These are phyloP conservation scores for Mucor piriformis DNA, from an alignment of 371 early-diverging fungal species.

Conservation along the genomic window DNA sequence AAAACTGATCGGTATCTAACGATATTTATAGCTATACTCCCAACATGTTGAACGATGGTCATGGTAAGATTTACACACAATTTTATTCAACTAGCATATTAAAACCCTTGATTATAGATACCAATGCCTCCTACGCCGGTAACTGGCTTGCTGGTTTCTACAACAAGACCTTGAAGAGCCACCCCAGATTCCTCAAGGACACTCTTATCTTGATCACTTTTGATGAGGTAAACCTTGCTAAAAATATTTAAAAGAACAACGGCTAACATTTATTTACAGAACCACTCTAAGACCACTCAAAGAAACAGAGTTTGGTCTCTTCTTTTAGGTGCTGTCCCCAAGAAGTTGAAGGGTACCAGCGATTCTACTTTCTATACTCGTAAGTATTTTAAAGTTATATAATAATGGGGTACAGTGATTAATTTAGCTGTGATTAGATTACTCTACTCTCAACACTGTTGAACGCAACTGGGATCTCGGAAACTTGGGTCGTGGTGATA, in stretches of 20 bases:
- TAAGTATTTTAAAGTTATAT: constrained; percentile 12
- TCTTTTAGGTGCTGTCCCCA: constrained; percentile 32
- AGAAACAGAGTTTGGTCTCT: constrained; percentile 41
- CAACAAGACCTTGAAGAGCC: constrained; percentile 27
- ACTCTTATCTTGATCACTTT: constrained; percentile 35
- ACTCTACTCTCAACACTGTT: constrained; percentile 58
- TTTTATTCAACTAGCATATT: no score
- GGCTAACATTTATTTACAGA: background rate
- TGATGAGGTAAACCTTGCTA: constrained; percentile 25
- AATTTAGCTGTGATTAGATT: no score
- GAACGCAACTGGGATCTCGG: constrained; percentile 67
- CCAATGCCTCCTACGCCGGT: constrained; percentile 35
- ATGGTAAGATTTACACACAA: constrained; percentile 17
- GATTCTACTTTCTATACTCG: constrained; percentile 62
- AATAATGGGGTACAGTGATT: no score
- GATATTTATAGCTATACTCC: constrained; percentile 28
- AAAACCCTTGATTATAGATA: constrained; percentile 22
- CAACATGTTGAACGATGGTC: constrained; percentile 35
- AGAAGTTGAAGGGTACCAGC: constrained; percentile 37
- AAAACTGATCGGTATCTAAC: background rate
- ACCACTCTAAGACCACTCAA: constrained; percentile 12
- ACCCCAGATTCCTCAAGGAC: constrained; percentile 23
- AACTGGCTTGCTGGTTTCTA: constrained; percentile 33
- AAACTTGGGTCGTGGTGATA: constrained; percentile 58
- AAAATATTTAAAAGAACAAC: background rate